Base-by-base conservation (phyloP, 176 grass and related monocot genomes). In the Guadua angustifolia region DNA sequence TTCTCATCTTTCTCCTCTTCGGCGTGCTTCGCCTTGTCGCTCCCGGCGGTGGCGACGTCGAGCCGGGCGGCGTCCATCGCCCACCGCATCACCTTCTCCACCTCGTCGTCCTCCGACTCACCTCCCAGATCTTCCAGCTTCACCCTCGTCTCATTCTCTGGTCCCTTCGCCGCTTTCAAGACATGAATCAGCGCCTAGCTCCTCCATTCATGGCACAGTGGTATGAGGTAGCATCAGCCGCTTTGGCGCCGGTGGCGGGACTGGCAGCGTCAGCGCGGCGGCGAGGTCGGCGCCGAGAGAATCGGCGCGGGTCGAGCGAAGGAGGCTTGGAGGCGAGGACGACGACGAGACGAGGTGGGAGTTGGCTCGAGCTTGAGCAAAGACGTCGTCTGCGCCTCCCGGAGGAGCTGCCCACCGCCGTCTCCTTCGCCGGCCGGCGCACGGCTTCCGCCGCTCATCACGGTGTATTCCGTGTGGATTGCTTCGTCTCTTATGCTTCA, bases 71-170 rank as follows among this genome's bases (percentile, higher is more conserved):
- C 79, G 47, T 97, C 95, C 87, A 88, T 86, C 4, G 86, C 95
- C 95, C 95, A 94, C 18, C 75, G 86, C 88, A 94, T 81, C 88
- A 94, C 33, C 89, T 97, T 97, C 18, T 93, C 95, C 55, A 97
- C 90, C 86, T 97, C 90, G n/a, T 87, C 68, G 47, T 85, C 89
- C 35, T 47, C 21, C 56, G 83, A 86, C 19, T 77, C 72, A 49
- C 45, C 67, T 35, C 46, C 66, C 25, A 82, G 61, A 69, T 60
- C 82, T 76, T 80, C 76, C 74, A 77, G 47, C 14, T 35, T 29
- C 33, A 88, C 77, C 76, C 69, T 82, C 49, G 47, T 16, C 19
- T 62, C 79, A 79, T 70, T 59, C 21, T 60, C n/a, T n/a, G n/a
- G n/a, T n/a, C n/a, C n/a, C n/a, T n/a, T n/a, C n/a, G n/a, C n/a